Evolutionary conservation across 129 eudicot genomes (phyloP).

Genomic region (Centaurea solstitialis): DNA sequence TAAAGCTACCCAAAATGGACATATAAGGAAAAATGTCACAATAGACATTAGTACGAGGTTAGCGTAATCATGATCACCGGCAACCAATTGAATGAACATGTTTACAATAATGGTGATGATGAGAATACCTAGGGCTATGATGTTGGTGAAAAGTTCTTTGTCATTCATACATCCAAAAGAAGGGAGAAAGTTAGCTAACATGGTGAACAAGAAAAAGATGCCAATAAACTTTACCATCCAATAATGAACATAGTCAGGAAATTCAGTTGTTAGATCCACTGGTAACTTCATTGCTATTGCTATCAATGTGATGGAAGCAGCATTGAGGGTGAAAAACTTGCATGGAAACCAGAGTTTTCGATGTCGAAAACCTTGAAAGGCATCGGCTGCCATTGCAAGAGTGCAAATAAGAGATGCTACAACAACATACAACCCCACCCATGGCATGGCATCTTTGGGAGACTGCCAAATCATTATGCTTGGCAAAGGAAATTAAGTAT

Average conservation of each 20-base stretch:
- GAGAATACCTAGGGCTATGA: neutral
- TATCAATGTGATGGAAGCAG: neutral
- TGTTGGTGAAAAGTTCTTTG: conserved; percentile 5
- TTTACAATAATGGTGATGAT: conserved; percentile 5
- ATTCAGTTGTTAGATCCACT: neutral
- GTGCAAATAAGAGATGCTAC: conserved; percentile 28
- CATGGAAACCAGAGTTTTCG: conserved; percentile 10
- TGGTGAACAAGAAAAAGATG: neutral
- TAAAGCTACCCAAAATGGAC: conserved; percentile 5
- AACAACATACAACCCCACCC: conserved; percentile 21
- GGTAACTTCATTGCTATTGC: neutral
- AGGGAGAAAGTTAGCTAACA: conserved; percentile 14
- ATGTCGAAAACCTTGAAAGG: conserved; percentile 10
- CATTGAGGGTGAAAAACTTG: conserved; percentile 7
- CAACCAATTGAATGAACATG: neutral
- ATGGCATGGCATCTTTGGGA: neutral
- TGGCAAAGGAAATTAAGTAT: neutral
- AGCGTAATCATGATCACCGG: no score
- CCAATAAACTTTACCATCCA: neutral
- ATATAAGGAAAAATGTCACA: neutral
- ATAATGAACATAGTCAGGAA: no score
- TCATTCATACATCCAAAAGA: conserved; percentile 18
- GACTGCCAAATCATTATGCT: neutral
- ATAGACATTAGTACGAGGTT: no score
- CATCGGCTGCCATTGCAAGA: conserved; percentile 20